Conservation (phyloP, 345 rosid genomes). For the Atalantia buxifolia region DNA sequence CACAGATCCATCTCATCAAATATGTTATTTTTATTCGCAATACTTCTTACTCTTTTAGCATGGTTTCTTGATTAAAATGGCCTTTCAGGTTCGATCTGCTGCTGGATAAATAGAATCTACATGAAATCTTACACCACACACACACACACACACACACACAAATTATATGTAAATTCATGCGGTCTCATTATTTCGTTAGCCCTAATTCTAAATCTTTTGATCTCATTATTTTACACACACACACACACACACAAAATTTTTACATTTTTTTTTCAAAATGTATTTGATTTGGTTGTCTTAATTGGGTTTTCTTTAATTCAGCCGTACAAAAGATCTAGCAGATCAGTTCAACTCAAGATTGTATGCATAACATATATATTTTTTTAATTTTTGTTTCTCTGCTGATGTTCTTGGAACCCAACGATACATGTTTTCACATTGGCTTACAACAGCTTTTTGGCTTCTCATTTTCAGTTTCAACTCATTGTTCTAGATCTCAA, state of each 20-base stretch:
- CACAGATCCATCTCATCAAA: constrained; percentile 32
- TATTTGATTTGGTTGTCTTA: neutral
- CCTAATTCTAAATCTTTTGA: constrained; percentile 4
- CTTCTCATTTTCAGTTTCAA: neutral
- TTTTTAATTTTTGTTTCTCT: neutral
- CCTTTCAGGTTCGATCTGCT: constrained; percentile 19
- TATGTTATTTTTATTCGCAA: constrained; percentile 7
- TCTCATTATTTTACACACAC: neutral
- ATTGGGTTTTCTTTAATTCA: neutral
- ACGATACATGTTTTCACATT: neutral
- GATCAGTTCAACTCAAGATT: neutral
- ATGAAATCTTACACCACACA: neutral
- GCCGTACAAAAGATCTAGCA: constrained; percentile 3
- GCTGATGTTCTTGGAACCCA: neutral
- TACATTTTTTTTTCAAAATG: too few species aligned
- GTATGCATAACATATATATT: neutral
- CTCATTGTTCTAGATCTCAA: constrained; percentile 8
- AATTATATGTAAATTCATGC: neutral
- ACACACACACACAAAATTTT: too few species aligned
- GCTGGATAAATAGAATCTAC: constrained; percentile 25
- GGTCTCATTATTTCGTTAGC: neutral
- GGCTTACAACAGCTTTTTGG: neutral
- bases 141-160: too few species aligned
- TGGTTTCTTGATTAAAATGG: constrained; percentile 13
- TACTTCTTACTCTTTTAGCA: neutral